Evolutionary conservation across 2,329 filamentous ascomycete species (phyloP), one percentile per base, ranked within the genome.

Genomic region (Corniculantispora saksenae): DNA sequence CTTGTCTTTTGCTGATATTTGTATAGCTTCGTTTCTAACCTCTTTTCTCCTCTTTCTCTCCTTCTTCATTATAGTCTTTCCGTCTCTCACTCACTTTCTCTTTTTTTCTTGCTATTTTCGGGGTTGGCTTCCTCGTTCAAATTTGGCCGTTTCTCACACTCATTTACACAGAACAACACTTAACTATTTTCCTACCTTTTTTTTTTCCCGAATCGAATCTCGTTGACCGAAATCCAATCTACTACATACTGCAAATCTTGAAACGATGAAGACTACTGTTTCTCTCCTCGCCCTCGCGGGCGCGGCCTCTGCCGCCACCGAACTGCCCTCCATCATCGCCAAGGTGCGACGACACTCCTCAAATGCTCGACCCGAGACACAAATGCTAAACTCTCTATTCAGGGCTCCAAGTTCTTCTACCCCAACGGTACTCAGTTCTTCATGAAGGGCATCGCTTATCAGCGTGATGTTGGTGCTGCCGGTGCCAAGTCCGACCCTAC

Each of bases 361-460:
- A 43, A 25, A 32, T 17, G 55, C 35, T 58, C 43, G 45, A 38
- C 25, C 6, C 58, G 13, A 50, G 40, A 45, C n/a, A 15, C n/a
- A 32, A 45, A 58, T 67, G 19, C 65, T 48, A 38, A 40, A 21
- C 29, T 47, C 23, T 40, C 50, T 70, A 62, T 73, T 64, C 73
- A 90, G 86, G 89, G 92, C 71, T 86, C 86, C 76, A 94, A 95
- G 80, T 94, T 97, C 85, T 97, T 96, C 85, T 94, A 91, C 83
- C 85, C 91, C 78, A 91, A 89, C 72, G 83, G 83, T 68, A 85
- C 83, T 21, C 82, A 86, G 73, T 86, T 86, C 81, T 96, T 89
- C 84, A 92, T 98, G 79, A 92, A 91, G 79, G 95, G 95, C 81
- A 84, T 99, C 72, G 95, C 95, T 70, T 99, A 99, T 82, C 95